A percentile compares a stretch with the other conserved stretches of the same genome.
phyloP scores from a whole-genome alignment of 441 rosid genomes.

The Adansonia grandidieri region DNA sequence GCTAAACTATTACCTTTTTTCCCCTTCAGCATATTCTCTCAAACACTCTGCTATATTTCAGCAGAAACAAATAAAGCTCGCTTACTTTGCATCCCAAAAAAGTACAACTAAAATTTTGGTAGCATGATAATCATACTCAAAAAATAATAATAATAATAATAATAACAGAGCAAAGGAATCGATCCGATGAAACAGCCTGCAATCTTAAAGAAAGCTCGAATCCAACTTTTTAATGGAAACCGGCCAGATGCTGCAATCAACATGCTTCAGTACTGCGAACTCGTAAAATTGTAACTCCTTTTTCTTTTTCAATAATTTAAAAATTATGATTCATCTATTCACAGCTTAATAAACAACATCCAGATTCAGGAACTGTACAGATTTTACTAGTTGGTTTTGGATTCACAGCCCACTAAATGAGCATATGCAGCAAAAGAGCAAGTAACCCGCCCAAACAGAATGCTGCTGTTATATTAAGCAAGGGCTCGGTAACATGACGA shows the following conservation, averaged over 20 bases:
- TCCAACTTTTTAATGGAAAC: constrained; percentile 9
- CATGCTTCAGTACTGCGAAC: too few species aligned
- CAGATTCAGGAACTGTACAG: neutral
- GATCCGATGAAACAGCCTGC: neutral
- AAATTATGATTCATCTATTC: too few species aligned
- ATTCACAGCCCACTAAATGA: neutral
- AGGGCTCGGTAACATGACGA: neutral
- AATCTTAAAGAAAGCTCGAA: neutral
- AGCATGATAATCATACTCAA: too few species aligned
- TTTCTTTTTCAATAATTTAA: too few species aligned
- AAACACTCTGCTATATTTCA: too few species aligned
- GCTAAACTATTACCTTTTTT: too few species aligned
- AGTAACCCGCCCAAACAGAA: neutral
- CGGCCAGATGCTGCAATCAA: neutral
- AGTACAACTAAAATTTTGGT: too few species aligned
- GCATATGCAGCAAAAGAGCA: neutral
- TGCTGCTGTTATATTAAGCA: neutral
- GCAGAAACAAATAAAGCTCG: too few species aligned
- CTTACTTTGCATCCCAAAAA: too few species aligned
- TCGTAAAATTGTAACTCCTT: too few species aligned
- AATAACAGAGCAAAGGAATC: neutral
- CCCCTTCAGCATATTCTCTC: too few species aligned
- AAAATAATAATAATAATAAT: too few species aligned
- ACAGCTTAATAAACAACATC: neutral
- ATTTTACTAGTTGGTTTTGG: constrained; percentile 9